Evolutionary conservation across 2,329 filamentous ascomycete species (phyloP), one percentile per base, ranked within the genome.

Genomic region (Fusarium haematococcum): DNA sequence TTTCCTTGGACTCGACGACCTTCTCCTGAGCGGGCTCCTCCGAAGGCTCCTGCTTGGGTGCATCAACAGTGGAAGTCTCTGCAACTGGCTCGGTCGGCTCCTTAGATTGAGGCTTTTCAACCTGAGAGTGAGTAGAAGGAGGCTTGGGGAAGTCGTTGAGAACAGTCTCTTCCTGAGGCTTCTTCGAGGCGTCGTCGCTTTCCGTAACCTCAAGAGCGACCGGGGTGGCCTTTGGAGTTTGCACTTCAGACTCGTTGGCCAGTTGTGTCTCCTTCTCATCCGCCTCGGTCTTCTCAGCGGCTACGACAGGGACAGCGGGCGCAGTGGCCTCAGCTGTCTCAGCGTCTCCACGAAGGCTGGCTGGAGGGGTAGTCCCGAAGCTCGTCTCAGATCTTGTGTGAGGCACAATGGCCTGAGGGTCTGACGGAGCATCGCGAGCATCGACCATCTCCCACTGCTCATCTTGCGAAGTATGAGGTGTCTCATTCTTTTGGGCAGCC

Each of bases 381-480:
- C 62, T 75, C 11, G 71, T 76, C 67, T 77, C 71, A 14, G 71
- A 75, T 33, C 74, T 77, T 18, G 74, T 70, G 48, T 65, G 70
- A 33, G 57, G 37, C 32, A 75, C 71, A n/a, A 71, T 62, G 20
- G 70, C 68, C 27, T 50, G 54, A 10, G 68, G 54, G 10, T 70
- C 60, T 16, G 18, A 67, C 35, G 68, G 23, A 25, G 52, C 27
- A 23, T 77, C 59, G 39, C 27, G 65, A 13, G 70, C 27, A 27
- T 75, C 70, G 18, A 67, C 59, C 41, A 67, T 54, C 54, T 75
- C 70, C 69, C 69, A 71, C 35, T 69, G 69, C 10, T 70, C 68
- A n/a, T 71, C 65, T 37, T 72, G 65, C 18, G 66, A 59, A 67
- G 32, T 16, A 9, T 75, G 56, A 13, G 43, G 45, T 30, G 25